Evolutionary conservation across 176 grass and related monocot species (phyloP).

Genomic region (Avena eriantha): DNA sequence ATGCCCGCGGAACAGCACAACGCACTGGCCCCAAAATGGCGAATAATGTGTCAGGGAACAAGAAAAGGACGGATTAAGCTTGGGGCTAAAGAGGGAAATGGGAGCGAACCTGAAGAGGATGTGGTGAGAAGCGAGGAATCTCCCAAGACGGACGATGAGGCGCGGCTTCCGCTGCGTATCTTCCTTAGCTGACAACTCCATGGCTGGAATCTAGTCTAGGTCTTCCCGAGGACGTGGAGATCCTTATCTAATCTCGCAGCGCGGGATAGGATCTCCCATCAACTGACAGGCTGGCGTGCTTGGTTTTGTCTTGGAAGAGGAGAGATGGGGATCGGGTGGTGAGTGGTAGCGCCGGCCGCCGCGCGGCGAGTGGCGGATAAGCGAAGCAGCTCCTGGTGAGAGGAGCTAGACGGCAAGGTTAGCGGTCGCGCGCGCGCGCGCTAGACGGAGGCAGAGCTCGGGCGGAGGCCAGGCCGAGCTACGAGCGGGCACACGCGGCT

Average conservation of each 20-base stretch:
- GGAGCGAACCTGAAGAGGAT: conserved; percentile 69
- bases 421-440: background rate
- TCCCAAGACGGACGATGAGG: conserved; percentile 83
- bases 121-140: conserved; percentile 82
- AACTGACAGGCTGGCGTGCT: background rate
- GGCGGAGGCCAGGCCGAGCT: background rate
- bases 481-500: background rate
- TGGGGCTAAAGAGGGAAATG: conserved; percentile 17
- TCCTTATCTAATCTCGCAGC: conserved; percentile 5
- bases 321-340: background rate
- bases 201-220: background rate
- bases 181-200: conserved; percentile 25
- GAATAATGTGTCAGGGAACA: conserved; percentile 35
- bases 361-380: background rate
- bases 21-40: conserved; percentile 45
- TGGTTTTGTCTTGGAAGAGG: background rate
- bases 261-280: conserved; percentile 26
- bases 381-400: background rate
- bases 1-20: conserved; percentile 64
- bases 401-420: background rate
- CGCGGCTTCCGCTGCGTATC: conserved; percentile 58
- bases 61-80: conserved; percentile 7
- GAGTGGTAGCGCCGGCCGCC: conserved; percentile 7
- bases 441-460: background rate
- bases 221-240: conserved; percentile 5